These are phyloP conservation scores for Apiospora saccharicola DNA, from an alignment of 2,329 filamentous ascomycete species.

Conservation along the genomic window DNA sequence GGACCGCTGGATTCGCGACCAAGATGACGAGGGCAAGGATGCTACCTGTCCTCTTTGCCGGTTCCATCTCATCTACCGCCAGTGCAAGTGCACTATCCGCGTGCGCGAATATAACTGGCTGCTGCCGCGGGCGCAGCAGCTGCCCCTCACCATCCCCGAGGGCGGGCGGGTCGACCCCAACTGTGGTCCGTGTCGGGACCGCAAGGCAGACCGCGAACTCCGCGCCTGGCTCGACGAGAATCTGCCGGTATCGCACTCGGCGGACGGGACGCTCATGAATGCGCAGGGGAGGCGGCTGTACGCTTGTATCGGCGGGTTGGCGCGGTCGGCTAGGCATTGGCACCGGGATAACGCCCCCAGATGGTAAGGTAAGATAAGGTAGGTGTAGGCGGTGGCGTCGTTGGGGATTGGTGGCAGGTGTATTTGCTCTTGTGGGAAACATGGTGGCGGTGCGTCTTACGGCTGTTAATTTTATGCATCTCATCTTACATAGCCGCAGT, in stretches of 20 bases:
- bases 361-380: not conserved
- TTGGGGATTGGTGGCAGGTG: not conserved
- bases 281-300: not conserved
- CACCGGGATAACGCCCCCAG: not conserved
- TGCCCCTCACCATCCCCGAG: slow-evolving; percentile 12
- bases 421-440: not conserved
- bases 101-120: not conserved
- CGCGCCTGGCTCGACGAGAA: not conserved
- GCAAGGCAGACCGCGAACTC: not conserved
- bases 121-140: not conserved
- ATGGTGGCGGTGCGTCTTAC: not conserved
- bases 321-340: not conserved
- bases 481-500: too few relatives aligned
- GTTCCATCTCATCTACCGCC: not conserved
- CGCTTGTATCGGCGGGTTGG: not conserved
- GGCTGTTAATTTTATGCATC: too few relatives aligned
- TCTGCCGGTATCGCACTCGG: not conserved
- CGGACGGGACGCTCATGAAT: not conserved
- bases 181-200: not conserved
- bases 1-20: not conserved
- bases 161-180: not conserved
- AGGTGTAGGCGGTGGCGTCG: not conserved
- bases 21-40: not conserved
- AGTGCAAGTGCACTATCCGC: not conserved
- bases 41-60: slow-evolving; percentile 19